Conservation (phyloP, 306 rosid species). For the Pyrus bretschneideri region DNA sequence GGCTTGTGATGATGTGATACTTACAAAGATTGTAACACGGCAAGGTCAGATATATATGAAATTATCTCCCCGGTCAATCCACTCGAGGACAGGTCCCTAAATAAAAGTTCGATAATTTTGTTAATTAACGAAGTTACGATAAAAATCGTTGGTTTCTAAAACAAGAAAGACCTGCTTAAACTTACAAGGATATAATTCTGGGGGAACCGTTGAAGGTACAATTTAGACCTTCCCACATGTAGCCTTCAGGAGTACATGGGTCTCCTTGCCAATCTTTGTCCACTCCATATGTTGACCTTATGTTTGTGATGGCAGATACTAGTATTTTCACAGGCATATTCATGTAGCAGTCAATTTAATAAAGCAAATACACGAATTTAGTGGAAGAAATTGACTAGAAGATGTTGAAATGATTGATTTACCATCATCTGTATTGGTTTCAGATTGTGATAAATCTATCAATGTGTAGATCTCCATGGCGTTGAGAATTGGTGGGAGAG, state of each 20-base stretch:
- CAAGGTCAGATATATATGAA: conserved; percentile 20
- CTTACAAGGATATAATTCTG: conserved; percentile 38
- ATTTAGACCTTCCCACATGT: conserved; percentile 40
- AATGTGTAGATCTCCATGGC: conserved; percentile 35
- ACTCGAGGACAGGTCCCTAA: conserved; percentile 36
- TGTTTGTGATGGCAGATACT: conserved; percentile 33
- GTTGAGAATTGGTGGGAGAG: conserved; percentile 55
- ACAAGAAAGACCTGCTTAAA: background rate
- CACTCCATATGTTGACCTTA: conserved; percentile 23
- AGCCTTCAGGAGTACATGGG: conserved; percentile 32
- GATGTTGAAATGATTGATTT: background rate
- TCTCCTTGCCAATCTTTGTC: conserved; percentile 46
- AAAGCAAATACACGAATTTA: background rate
- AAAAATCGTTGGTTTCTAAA: too few species aligned
- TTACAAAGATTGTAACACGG: conserved; percentile 28
- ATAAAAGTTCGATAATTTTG: background rate
- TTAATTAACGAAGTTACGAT: background rate
- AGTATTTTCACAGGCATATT: background rate
- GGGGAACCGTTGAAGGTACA: conserved; percentile 29
- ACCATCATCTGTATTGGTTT: conserved; percentile 43
- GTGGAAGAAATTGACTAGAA: background rate
- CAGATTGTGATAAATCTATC: conserved; percentile 20
- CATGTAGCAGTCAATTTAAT: background rate
- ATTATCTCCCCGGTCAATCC: conserved; percentile 31
- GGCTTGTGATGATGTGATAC: conserved; percentile 8